Base-by-base conservation (phyloP, 352 stramenopile species). In the Pythium guiyangense region DNA sequence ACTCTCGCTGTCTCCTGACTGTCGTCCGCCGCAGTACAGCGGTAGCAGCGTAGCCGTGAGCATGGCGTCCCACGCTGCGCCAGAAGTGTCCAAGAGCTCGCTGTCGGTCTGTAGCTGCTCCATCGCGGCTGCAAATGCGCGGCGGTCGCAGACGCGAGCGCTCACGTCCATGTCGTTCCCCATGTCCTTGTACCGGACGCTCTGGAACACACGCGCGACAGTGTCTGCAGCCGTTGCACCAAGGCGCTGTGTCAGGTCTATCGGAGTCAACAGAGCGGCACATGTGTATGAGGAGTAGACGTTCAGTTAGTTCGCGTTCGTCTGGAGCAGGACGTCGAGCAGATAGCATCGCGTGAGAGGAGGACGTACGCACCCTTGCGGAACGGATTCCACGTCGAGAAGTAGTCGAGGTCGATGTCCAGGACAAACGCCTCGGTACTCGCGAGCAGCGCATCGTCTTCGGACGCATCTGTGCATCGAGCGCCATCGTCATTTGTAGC, bases 381-480 rank as follows among this genome's bases (percentile, higher is more conserved):
- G 49, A 96, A 96, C 8, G 87, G 87, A 39, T 93, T 88, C 77
- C 83, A 88, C 5, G 85, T 94, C 18, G 84, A 93, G 60, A 95
- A 96, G 61, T 92, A 96, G 68, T 96, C 87, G n/a, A 96, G 59
- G 62, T 93, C 90, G 29, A 96, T 84, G 56, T 96, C 87, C 0
- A 96, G 57, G 6, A 96, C 48, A 47, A 71, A 95, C 29, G 37
- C 45, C 0, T 69, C 54, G 17, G 68, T 67, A 15, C 66, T 52
- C 5, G 44, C 31, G n/a, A 69, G 54, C 15, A 62, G 42, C 14
- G 6, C 11, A 17, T 37, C 27, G 9, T 17, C 12, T 14, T 39
- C 9, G 9, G 15, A 11, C 6, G 29, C 29, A 6, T 1, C 15
- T 6, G 11, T 42, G 15, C 15, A 17, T 4, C 15, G 12, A 18